phyloP scores from a whole-genome alignment of 164 flowering plant genomes.

The Aristolochia contorta region DNA sequence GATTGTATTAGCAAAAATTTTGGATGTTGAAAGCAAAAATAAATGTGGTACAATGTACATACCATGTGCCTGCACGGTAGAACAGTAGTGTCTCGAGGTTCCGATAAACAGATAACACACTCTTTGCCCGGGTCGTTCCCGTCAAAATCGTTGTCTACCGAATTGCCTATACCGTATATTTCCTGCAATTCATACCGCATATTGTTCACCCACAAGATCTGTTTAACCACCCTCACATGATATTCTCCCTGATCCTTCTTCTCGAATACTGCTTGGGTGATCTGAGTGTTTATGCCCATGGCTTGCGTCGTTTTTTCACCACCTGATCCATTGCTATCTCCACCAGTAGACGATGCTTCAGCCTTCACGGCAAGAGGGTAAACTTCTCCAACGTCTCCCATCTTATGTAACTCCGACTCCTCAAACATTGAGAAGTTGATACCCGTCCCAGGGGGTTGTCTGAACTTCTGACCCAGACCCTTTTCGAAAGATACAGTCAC shows the following conservation, averaged over 20 bases:
- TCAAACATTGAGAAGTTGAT: slow-evolving; percentile 63
- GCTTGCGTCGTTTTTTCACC: slow-evolving; percentile 26
- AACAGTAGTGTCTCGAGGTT: slow-evolving; percentile 95
- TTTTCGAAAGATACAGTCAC: slow-evolving; percentile 56
- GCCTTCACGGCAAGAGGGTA: slow-evolving; percentile 87
- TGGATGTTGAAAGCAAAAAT: background rate
- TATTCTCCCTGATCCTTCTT: slow-evolving; percentile 69
- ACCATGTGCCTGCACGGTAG: slow-evolving; percentile 99
- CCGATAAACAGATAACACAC: slow-evolving; percentile 94
- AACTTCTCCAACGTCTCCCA: slow-evolving; percentile 36
- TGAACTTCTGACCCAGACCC: slow-evolving; percentile 86
- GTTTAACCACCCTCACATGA: slow-evolving; percentile 71
- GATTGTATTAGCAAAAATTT: too few relatives aligned
- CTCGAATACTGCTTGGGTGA: slow-evolving; percentile 80
- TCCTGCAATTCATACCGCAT: slow-evolving; percentile 95
- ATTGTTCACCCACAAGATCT: slow-evolving; percentile 79
- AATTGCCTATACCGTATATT: slow-evolving; percentile 94
- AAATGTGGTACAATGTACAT: slow-evolving; percentile 5
- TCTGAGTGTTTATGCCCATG: slow-evolving; percentile 54
- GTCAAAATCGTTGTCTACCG: slow-evolving; percentile 68
- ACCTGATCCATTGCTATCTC: slow-evolving; percentile 26
- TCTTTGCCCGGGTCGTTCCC: slow-evolving; percentile 89
- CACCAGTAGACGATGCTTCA: slow-evolving; percentile 32
- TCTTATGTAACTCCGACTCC: slow-evolving; percentile 50
- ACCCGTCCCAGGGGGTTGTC: slow-evolving; percentile 84